Evolutionary conservation across 192 early-diverging fungal genomes (phyloP).

Genomic region (Backusella macrospora): DNA sequence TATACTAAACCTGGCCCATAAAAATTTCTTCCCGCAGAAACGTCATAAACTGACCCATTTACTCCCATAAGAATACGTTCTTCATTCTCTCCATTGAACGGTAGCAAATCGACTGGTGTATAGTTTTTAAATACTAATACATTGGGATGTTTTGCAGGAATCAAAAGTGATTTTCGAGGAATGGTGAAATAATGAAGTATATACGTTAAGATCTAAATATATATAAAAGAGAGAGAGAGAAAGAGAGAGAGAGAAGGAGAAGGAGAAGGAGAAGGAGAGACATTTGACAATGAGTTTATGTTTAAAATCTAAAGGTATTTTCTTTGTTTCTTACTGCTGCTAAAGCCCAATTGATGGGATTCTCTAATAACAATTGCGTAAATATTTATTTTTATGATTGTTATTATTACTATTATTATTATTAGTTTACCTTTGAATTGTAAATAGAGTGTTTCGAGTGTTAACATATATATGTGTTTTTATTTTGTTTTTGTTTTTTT

Average conservation of each 20-base stretch:
- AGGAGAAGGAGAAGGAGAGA: background rate
- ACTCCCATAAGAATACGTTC: constrained; percentile 80
- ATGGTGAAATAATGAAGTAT: constrained; percentile 51
- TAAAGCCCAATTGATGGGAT: constrained; percentile 76
- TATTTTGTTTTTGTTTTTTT: no score
- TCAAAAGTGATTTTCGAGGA: constrained; percentile 29
- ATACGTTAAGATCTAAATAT: constrained; percentile 52
- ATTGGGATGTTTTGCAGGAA: constrained; percentile 49
- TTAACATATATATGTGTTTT: background rate
- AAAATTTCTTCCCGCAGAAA: constrained; percentile 77
- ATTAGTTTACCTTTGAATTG: constrained; percentile 4
- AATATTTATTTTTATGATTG: background rate
- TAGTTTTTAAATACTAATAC: constrained; percentile 70
- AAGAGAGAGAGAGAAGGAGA: background rate
- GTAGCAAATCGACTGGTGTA: constrained; percentile 74
- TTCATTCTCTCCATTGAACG: constrained; percentile 72
- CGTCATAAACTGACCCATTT: constrained; percentile 89
- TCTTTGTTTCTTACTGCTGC: constrained; percentile 38
- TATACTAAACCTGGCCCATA: constrained; percentile 81
- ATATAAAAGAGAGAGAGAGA: background rate
- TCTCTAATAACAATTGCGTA: constrained; percentile 32
- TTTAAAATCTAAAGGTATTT: no score
- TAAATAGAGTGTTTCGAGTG: background rate
- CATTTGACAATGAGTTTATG: background rate
- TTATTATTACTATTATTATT: background rate